These are phyloP conservation scores for Lentinula detonsa DNA, from an alignment of 768 basidiomycete genomes.

Conservation along the genomic window DNA sequence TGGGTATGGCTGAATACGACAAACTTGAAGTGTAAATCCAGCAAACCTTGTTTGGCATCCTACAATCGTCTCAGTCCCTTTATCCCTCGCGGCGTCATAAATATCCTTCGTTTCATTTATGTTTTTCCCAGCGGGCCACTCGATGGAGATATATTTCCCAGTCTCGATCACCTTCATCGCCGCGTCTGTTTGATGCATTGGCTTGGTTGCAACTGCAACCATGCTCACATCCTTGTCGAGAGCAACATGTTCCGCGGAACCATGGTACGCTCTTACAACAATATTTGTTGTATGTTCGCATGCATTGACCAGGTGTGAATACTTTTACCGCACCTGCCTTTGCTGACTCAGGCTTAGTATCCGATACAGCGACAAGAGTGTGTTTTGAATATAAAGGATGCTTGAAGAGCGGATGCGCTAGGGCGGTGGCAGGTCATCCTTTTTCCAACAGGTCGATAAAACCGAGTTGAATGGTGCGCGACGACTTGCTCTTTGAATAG, in stretches of 20 bases:
- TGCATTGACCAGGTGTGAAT: not conserved
- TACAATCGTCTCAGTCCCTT: slow-evolving; percentile 24
- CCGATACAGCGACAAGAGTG: slow-evolving; percentile 8
- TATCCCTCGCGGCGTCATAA: slow-evolving; percentile 21
- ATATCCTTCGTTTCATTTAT: slow-evolving; percentile 26
- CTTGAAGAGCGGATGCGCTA: not conserved
- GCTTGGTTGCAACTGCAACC: slow-evolving; percentile 27
- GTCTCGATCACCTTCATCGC: slow-evolving; percentile 27
- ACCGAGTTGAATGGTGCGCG: not conserved
- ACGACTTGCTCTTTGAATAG: not conserved
- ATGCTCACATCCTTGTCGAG: slow-evolving; percentile 30
- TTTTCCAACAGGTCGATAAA: not conserved
- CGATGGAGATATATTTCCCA: slow-evolving; percentile 31
- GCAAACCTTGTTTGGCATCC: slow-evolving; percentile 26
- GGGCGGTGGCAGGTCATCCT: not conserved
- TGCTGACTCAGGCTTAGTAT: not conserved
- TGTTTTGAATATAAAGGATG: not conserved
- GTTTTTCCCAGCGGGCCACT: slow-evolving; percentile 30
- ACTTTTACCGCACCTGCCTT: not conserved
- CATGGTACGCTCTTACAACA: not conserved
- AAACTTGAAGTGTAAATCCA: slow-evolving; percentile 19
- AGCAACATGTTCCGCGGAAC: slow-evolving; percentile 15
- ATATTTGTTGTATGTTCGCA: not conserved
- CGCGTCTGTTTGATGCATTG: slow-evolving; percentile 20
- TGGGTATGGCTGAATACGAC: not conserved